phyloP scores from a whole-genome alignment of 2,329 filamentous ascomycete species.

The Raffaelea arxii region DNA sequence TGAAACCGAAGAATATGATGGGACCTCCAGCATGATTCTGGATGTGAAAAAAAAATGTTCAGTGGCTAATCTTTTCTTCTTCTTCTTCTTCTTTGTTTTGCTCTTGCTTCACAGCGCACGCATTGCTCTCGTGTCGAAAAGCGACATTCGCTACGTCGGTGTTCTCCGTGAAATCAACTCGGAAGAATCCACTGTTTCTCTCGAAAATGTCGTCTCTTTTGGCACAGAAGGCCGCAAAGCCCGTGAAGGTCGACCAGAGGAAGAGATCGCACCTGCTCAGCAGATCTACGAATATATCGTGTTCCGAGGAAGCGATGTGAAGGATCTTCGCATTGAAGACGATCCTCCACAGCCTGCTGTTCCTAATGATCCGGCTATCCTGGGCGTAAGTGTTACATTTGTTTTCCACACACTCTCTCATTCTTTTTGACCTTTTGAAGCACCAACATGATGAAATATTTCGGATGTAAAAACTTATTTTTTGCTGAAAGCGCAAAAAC shows the following conservation, averaged over 20 bases:
- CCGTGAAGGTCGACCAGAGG: conserved; percentile 64
- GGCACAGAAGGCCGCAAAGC: conserved; percentile 90
- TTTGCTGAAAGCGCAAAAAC: conserved; percentile 86
- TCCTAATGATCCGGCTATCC: conserved; percentile 90
- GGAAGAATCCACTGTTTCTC: conserved; percentile 88
- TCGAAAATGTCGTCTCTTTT: conserved; percentile 91
- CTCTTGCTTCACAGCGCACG: conserved; percentile 6
- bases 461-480: conserved; percentile 87
- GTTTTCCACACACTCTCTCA: conserved; percentile 1
- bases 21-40: too few species aligned
- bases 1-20: too few species aligned
- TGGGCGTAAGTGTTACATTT: conserved; percentile 69
- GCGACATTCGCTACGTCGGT: conserved; percentile 33
- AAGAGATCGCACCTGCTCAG: conserved; percentile 76
- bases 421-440: conserved; percentile 9
- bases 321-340: conserved; percentile 91
- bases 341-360: conserved; percentile 67
- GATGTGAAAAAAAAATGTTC: too few species aligned
- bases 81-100: neutral
- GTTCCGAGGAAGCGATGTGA: conserved; percentile 96
- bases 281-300: conserved; percentile 98
- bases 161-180: conserved; percentile 97
- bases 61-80: neutral
- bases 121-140: conserved; percentile 14
- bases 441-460: conserved; percentile 74